phyloP scores from a whole-genome alignment of 139 green algal genomes.

The Micractinium conductrix region DNA sequence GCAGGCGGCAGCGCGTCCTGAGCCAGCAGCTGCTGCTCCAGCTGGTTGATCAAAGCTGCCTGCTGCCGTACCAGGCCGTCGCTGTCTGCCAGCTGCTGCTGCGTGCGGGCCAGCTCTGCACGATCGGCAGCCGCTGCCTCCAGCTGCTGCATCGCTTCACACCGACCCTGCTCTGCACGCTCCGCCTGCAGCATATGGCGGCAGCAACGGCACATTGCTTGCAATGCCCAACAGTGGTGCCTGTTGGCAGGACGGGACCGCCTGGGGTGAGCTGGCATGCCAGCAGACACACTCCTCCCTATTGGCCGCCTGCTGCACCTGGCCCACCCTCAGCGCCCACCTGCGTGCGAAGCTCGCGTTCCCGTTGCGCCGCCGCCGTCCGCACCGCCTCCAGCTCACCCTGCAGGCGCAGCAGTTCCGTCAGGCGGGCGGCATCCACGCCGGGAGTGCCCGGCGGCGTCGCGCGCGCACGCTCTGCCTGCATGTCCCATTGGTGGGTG shows the following conservation, averaged over 20 bases:
- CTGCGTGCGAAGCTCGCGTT: constrained; percentile 11
- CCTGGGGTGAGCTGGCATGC: neutral
- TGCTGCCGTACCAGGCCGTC: constrained; percentile 21
- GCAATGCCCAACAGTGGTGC: neutral
- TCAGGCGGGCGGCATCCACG: neutral
- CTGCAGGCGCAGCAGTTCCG: constrained; percentile 17
- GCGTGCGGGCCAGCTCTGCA: neutral
- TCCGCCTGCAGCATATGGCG: neutral
- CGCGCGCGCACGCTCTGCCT: no score
- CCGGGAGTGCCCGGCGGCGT: neutral
- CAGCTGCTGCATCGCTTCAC: neutral
- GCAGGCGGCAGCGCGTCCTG: neutral
- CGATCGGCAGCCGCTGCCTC: neutral
- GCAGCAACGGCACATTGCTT: neutral
- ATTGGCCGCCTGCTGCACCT: neutral
- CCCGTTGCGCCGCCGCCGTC: neutral
- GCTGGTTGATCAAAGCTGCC: neutral
- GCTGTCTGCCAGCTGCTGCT: constrained; percentile 17
- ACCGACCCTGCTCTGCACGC: neutral
- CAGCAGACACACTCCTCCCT: neutral
- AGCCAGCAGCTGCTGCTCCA: constrained; percentile 21
- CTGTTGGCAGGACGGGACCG: neutral
- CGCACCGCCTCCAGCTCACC: neutral
- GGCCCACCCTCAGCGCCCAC: neutral
- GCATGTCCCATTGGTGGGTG: no score